Percentiles rank a stretch among this genome's conserved stretches.
These are phyloP conservation scores for Aureococcus anophagefferens DNA, from an alignment of 108 stramenopile species.

Conservation along the genomic window DNA sequence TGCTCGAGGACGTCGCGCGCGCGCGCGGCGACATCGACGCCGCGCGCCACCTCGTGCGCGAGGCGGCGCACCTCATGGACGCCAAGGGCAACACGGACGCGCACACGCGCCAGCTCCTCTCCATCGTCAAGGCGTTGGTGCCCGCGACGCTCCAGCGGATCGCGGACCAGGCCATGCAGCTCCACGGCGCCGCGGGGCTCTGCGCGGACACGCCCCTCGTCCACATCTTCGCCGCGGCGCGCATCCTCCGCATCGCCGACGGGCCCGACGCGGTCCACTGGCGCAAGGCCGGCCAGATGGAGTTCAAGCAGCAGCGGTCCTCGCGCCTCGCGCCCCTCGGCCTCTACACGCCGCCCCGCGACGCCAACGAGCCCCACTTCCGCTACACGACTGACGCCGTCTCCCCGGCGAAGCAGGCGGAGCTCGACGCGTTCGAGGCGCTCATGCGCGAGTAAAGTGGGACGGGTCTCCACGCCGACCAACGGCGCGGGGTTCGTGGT, in stretches of 20 bases:
- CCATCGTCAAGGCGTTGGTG: slow-evolving; percentile 43
- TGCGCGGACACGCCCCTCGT: slow-evolving; percentile 67
- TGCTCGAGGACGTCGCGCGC: slow-evolving; percentile 31
- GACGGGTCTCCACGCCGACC: too few relatives aligned
- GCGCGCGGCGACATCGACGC: slow-evolving; percentile 26
- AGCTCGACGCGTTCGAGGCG: too few relatives aligned
- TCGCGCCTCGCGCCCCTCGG: too few relatives aligned
- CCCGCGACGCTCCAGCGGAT: slow-evolving; percentile 28
- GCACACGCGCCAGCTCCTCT: slow-evolving; percentile 20
- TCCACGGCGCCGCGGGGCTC: slow-evolving; percentile 82
- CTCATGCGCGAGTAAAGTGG: too few relatives aligned
- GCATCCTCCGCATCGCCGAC: slow-evolving; percentile 82
- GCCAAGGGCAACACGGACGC: slow-evolving; percentile 18
- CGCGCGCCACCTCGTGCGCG: slow-evolving; percentile 25
- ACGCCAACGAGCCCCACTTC: too few relatives aligned
- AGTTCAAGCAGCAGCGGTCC: too few relatives aligned
- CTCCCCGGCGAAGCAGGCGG: too few relatives aligned
- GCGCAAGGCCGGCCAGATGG: too few relatives aligned
- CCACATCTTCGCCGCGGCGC: slow-evolving; percentile 59
- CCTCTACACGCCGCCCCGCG: too few relatives aligned
- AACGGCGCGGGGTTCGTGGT: too few relatives aligned
- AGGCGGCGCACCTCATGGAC: slow-evolving; percentile 33
- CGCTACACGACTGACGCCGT: too few relatives aligned
- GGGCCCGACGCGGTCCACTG: slow-evolving; percentile 86
- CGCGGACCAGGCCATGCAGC: slow-evolving; percentile 40